Evolutionary conservation across 768 basidiomycete species (phyloP).

Genomic region (Leucosporidium scottii): DNA sequence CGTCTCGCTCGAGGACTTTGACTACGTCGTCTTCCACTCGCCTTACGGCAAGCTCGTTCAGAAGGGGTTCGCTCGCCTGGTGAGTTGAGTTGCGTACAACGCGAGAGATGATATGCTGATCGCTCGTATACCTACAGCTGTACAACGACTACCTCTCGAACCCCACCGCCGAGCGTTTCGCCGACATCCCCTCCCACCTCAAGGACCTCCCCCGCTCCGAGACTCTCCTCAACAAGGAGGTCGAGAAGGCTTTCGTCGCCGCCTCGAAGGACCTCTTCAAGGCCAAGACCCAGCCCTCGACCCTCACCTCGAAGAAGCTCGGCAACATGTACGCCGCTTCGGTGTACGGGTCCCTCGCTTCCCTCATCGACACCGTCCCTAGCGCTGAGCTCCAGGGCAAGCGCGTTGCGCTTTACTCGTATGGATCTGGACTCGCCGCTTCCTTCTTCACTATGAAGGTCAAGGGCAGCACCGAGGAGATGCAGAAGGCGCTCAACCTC

Average conservation of each 20-base stretch:
- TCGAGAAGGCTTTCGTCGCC: constrained; percentile 90
- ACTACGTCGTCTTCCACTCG: constrained; percentile 92
- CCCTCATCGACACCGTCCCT: constrained; percentile 66
- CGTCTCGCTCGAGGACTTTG: constrained; percentile 74
- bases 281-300: constrained; percentile 66
- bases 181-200: constrained; percentile 64
- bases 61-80: constrained; percentile 87
- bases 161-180: constrained; percentile 55
- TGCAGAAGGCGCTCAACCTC: constrained; percentile 74
- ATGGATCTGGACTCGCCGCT: constrained; percentile 90
- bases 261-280: constrained; percentile 68
- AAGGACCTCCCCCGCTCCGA: constrained; percentile 56
- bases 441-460: constrained; percentile 83
- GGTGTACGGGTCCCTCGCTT: constrained; percentile 87
- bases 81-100: constrained; percentile 33
- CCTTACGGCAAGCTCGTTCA: constrained; percentile 99
- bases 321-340: constrained; percentile 99
- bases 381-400: constrained; percentile 67
- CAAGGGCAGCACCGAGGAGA: constrained; percentile 77
- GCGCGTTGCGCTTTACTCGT: constrained; percentile 90
- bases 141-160: constrained; percentile 86
- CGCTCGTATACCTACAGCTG: constrained; percentile 38
- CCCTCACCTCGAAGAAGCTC: constrained; percentile 79
- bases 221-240: constrained; percentile 82
- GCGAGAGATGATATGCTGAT: neutral